Evolutionary conservation across 257 asterid genomes (phyloP).

Genomic region (Gynochthodes officinalis): DNA sequence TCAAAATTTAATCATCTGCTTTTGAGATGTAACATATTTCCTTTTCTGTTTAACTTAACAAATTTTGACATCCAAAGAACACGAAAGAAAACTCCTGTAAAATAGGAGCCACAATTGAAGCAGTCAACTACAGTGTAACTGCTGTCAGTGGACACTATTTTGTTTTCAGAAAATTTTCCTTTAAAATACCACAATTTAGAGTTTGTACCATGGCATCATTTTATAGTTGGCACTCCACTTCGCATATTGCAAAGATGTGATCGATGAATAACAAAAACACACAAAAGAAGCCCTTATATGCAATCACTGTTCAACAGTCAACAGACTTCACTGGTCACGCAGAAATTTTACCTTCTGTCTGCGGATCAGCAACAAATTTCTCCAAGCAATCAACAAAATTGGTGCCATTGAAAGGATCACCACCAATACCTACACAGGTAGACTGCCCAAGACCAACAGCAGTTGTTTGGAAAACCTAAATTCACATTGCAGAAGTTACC

Average conservation of each 20-base stretch:
- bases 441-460: constrained; percentile 99
- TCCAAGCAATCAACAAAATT: constrained; percentile 91
- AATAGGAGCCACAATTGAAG: not conserved
- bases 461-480: constrained; percentile 93
- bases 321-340: not conserved
- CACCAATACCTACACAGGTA: constrained; percentile 95
- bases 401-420: constrained; percentile 98
- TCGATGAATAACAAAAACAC: not conserved
- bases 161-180: too few relatives aligned
- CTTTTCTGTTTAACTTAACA: not conserved
- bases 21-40: not conserved
- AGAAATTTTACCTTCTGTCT: constrained; percentile 71
- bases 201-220: not conserved
- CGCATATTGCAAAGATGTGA: not conserved
- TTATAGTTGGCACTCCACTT: not conserved
- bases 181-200: not conserved
- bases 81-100: not conserved
- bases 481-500: constrained; percentile 13
- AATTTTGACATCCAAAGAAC: not conserved
- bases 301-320: not conserved
- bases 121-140: not conserved
- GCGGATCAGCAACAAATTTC: constrained; percentile 90
- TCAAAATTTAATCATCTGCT: not conserved
- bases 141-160: not conserved
- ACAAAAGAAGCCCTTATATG: not conserved